Evolutionary conservation across 768 basidiomycete genomes (phyloP), one percentile per base, ranked within the genome.

Genomic region (Collybiopsis luxurians): DNA sequence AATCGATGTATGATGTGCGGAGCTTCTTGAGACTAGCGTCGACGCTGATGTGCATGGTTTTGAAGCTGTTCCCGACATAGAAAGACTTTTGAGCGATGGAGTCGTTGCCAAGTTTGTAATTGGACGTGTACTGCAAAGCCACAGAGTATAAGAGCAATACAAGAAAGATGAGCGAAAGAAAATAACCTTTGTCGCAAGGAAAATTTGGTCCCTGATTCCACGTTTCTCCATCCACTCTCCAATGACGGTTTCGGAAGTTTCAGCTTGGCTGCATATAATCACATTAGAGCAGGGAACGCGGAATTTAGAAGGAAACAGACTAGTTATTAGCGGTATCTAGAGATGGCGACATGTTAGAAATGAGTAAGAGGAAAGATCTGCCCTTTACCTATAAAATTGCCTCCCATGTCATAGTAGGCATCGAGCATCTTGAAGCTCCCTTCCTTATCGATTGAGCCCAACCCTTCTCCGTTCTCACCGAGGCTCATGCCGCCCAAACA

Each of bases 401-500:
- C 77, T 2, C 77, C 76, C 4, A 63, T 65, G 47, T 76, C 67
- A 34, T 63, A 74, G 49, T 62, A 75, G 2, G 73, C 68, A 57
- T 79, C 75, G 5, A 80, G 69, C 19, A 79, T 67, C 63, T 75
- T 69, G 63, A 76, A 72, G 7, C 71, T 66, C 13, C 61, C 50
- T 45, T 75, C 71, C 60, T 75, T 73, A 56, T 66, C 57, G 69
- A 77, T 74, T 3, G 53, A 50, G 2, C 76, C 75, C 57, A 74
- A 60, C 4, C 56, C 39, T 1, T 48, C 30, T 13, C 13, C 31
- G 49, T 75, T 69, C 59, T 79, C 73, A 9, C 79, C 78, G 31
- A 80, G 74, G 65, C 69, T 78, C 78, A 78, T 76, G 3, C 71
- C 79, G 2, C 80, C 79, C 26, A 82, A 74, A 28, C 69, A 68